Percentiles rank a stretch among this genome's conserved stretches.
These are phyloP conservation scores for Blastobotrys illinoisensis DNA, from an alignment of 1,139 yeast genomes.

Conservation along the genomic window DNA sequence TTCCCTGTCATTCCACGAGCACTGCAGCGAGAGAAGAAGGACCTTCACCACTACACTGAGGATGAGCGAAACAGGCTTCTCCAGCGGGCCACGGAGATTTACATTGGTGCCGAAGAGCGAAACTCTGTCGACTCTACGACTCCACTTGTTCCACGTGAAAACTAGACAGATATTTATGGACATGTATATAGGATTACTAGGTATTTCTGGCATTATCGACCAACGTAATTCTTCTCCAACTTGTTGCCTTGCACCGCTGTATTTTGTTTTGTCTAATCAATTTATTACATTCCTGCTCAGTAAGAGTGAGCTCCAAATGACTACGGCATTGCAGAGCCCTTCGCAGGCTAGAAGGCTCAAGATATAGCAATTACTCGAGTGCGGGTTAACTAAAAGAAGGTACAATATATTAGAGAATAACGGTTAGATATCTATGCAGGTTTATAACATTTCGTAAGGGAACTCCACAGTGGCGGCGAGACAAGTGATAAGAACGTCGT, in stretches of 20 bases:
- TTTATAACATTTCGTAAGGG: slow-evolving; percentile 14
- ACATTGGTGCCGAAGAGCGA: slow-evolving; percentile 13
- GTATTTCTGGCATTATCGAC: no score
- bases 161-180: background rate
- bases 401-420: background rate
- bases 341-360: no score
- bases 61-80: slow-evolving; percentile 19
- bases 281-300: no score
- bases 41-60: slow-evolving; percentile 5
- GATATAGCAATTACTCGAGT: no score
- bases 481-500: slow-evolving; percentile 78
- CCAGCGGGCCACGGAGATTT: slow-evolving; percentile 19
- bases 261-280: no score
- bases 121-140: slow-evolving; percentile 20
- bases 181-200: background rate
- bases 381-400: no score
- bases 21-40: slow-evolving; percentile 16
- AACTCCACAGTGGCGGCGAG: slow-evolving; percentile 65
- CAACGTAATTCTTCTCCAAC: no score
- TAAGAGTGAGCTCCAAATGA: no score
- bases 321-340: no score
- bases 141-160: slow-evolving; percentile 17
- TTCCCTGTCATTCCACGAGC: slow-evolving; percentile 39
- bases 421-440: background rate
- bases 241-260: no score